Base-by-base conservation (phyloP, 2,329 filamentous ascomycete genomes). In the Cladophialophora chaetospira region DNA sequence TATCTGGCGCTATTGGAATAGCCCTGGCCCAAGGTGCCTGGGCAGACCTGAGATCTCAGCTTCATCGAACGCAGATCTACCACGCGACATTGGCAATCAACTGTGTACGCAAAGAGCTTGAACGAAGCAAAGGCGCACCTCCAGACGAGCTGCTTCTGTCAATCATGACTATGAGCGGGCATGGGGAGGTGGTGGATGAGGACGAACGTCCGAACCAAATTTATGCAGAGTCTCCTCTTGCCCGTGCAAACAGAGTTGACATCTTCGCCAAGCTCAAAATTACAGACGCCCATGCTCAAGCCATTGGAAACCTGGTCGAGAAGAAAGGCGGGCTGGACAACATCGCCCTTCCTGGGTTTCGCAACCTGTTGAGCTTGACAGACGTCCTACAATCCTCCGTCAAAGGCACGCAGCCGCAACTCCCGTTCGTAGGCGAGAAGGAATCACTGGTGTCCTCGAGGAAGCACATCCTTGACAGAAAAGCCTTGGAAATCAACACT, bases 91-190 rank as follows among this genome's bases (percentile, higher is more conserved):
- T 33, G 15, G 45, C 45, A 10, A 49, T 49, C 45, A 49, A 49
- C 8, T 29, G 28, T 11, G 45, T 49, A 28, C 28, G 45, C 28
- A 31, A 36, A 28, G 45, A 49, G 28, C 45, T 49, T 15, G 33
- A 11, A 10, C 23, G 28, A 35, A 49, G 19, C 17, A 19, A 31
- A 4, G 45, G 28, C 8, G 26, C 19, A 17, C 45, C 45, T 21
- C 33, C 45, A 21, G 45, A 49, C 33, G 23, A 31, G 13, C 23
- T 49, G 9, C 45, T 49, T 2, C 23, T 49, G 15, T 31, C 45
- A 9, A 35, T 49, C 8, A 49, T 49, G 45, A 49, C 45, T 3
- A 13, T 49, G 28, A 49, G 45, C 28, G 45, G 45, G 23, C 45
- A 49, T 17, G 45, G 45, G 8, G 45, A 49, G 45, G 45, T 33